A percentile compares a stretch with the other conserved stretches of the same genome.
These are phyloP conservation scores for Leccinum sublutescens DNA, from an alignment of 768 basidiomycete species.

Conservation along the genomic window DNA sequence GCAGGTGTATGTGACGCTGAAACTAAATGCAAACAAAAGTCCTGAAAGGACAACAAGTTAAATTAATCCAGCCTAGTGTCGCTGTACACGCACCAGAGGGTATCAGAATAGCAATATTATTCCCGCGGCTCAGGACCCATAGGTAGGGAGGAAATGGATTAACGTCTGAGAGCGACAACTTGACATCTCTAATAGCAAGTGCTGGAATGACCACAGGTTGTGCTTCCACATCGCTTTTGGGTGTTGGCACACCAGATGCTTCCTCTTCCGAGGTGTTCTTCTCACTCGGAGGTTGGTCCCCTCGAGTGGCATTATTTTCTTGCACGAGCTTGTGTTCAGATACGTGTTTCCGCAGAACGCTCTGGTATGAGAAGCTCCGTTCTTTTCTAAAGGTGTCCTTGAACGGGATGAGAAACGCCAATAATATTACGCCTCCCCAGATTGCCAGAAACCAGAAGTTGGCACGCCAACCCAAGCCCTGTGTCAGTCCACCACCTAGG, in stretches of 20 bases:
- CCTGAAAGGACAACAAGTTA: constrained; percentile 38
- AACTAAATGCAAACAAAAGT: constrained; percentile 67
- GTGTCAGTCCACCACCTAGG: constrained; percentile 67
- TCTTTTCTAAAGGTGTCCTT: constrained; percentile 83
- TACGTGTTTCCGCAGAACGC: constrained; percentile 48
- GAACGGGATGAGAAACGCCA: constrained; percentile 68
- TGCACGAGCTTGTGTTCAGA: constrained; percentile 19
- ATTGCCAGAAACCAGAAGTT: constrained; percentile 84
- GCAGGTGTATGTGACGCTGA: constrained; percentile 70
- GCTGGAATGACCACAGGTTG: constrained; percentile 11
- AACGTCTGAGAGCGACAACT: constrained; percentile 63
- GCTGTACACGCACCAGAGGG: constrained; percentile 27
- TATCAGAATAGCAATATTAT: constrained; percentile 63
- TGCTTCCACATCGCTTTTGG: constrained; percentile 26
- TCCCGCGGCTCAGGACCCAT: constrained; percentile 55
- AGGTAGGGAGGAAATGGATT: constrained; percentile 69
- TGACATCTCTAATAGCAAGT: constrained; percentile 36
- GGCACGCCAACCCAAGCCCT: constrained; percentile 73
- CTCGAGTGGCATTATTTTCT: constrained; percentile 12
- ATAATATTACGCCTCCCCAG: constrained; percentile 51
- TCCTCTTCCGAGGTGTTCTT: constrained; percentile 4
- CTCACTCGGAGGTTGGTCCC: constrained; percentile 11
- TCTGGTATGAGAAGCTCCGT: constrained; percentile 78
- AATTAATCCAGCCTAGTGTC: background rate
- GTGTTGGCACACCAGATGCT: background rate